Base-by-base conservation (phyloP, 768 basidiomycete genomes). In the Boletus eberwhitei region DNA sequence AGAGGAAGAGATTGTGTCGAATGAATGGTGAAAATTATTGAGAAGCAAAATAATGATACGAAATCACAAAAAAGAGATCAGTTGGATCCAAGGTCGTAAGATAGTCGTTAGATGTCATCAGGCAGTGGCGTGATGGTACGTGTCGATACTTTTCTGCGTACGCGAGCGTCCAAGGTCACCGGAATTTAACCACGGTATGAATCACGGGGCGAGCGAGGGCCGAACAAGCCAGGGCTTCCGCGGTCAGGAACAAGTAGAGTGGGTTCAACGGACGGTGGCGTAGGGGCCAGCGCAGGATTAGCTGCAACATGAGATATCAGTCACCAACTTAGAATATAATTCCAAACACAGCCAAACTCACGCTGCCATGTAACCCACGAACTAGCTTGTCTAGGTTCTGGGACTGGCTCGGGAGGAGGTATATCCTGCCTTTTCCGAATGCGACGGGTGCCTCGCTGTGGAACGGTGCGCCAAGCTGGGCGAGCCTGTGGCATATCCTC, bases 301-400 rank as follows among this genome's bases (percentile, higher is more conserved):
- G 88, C 88, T 90, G 53, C 42, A 55, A 31, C 43, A 54, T 45
- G 37, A 46, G 34, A 39, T 34, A 22, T 66, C 38, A 42, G 13
- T 48, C 53, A 48, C 19, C 35, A 37, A 24, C 13, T 31, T n/a
- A 42, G 34, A 48, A 41, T n/a, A 51, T 53, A 50, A 49, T 17
- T 24, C 26, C 48, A 55, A 63, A 56, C 43, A 56, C 19, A n/a
- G 39, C 39, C 36, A 50, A 50, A 79, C 84, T 72, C 59, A 87
- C 86, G 86, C 64, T 76, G 82, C 86, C 86, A 87, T 36, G 82
- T 79, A 37, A 74, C 76, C 86, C 86, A 87, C 3, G 83, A 83
- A 22, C 69, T 68, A 7, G 72, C 68, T 41, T 71, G 71, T 58
- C 83, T 73, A 29, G 76, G 75, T 63, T 79, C 77, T 32, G 53